These are phyloP conservation scores for Coffea canephora DNA, from an alignment of 257 asterid species.

Conservation along the genomic window DNA sequence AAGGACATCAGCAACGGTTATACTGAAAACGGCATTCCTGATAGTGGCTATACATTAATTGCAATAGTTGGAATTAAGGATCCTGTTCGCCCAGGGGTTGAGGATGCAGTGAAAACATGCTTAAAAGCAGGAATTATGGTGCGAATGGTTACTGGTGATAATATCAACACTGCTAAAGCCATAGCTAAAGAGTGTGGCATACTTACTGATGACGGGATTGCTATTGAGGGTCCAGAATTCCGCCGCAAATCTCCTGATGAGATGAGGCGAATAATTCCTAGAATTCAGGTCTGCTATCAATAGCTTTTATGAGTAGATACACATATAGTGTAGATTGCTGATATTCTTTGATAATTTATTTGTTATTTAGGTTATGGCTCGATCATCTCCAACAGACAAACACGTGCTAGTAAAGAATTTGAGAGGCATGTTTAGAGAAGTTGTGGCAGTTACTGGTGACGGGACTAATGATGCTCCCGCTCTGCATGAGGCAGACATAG, in stretches of 20 bases:
- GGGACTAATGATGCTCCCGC: conserved; percentile 58
- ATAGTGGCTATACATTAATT: conserved; percentile 71
- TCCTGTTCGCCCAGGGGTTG: conserved; percentile 94
- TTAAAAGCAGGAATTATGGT: conserved; percentile 85
- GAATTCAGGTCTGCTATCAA: conserved; percentile 57
- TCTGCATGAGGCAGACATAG: conserved; percentile 47
- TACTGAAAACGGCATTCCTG: conserved; percentile 50
- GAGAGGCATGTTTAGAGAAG: conserved; percentile 65
- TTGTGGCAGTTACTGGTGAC: conserved; percentile 78
- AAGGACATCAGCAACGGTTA: conserved; percentile 54
- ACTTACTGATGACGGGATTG: conserved; percentile 63
- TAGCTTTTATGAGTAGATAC: conserved; percentile 10
- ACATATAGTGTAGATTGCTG: not conserved
- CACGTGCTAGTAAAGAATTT: conserved; percentile 72
- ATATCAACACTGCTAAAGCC: conserved; percentile 87
- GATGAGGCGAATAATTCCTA: conserved; percentile 74
- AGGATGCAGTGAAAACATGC: conserved; percentile 81
- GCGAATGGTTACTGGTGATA: conserved; percentile 97
- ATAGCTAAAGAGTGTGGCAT: conserved; percentile 97
- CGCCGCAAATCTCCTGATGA: conserved; percentile 54
- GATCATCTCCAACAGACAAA: conserved; percentile 95
- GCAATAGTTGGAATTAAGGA: conserved; percentile 91
- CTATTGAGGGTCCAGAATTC: conserved; percentile 85
- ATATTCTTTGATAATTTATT: conserved; percentile 17
- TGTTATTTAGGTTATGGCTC: conserved; percentile 82